Evolutionary conservation across 345 rosid species (phyloP).

Genomic region (Clausena lansium): DNA sequence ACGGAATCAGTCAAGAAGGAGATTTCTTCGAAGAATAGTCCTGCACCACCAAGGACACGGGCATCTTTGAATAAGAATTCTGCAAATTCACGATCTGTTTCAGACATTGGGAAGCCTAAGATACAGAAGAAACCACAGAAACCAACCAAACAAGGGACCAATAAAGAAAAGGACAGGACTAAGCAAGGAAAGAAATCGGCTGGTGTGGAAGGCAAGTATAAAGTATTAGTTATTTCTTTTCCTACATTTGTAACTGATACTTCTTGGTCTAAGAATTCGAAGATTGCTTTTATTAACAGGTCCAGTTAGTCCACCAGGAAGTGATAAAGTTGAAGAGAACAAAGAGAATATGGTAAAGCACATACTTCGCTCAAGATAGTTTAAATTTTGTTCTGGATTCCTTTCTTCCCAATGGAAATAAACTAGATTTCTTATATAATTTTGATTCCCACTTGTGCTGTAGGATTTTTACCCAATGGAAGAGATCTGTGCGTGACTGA

Average conservation of each 20-base stretch:
- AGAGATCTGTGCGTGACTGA: conserved; percentile 23
- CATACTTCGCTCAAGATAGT: neutral
- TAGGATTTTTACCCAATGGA: conserved; percentile 36
- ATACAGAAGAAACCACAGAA: conserved; percentile 53
- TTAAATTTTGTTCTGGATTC: neutral
- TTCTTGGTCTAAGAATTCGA: neutral
- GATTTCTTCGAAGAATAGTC: conserved; percentile 34
- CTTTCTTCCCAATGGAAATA: neutral
- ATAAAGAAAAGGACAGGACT: conserved; percentile 41
- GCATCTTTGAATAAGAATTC: conserved; percentile 34
- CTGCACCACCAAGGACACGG: conserved; percentile 36
- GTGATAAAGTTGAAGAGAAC: conserved; percentile 45
- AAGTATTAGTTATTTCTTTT: neutral
- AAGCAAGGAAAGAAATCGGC: conserved; percentile 45
- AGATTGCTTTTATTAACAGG: conserved; percentile 32
- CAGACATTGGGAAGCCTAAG: conserved; percentile 35
- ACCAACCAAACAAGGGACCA: conserved; percentile 44
- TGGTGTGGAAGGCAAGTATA: conserved; percentile 44
- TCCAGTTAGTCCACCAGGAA: conserved; percentile 33
- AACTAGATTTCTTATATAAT: neutral
- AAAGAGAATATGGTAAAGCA: conserved; percentile 76
- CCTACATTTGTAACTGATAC: neutral
- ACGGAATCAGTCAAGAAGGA: conserved; percentile 41
- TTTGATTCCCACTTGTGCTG: neutral
- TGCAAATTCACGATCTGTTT: conserved; percentile 39